phyloP scores from a whole-genome alignment of 2,329 filamentous ascomycete species.

The Cladosporium sphaerospermum region DNA sequence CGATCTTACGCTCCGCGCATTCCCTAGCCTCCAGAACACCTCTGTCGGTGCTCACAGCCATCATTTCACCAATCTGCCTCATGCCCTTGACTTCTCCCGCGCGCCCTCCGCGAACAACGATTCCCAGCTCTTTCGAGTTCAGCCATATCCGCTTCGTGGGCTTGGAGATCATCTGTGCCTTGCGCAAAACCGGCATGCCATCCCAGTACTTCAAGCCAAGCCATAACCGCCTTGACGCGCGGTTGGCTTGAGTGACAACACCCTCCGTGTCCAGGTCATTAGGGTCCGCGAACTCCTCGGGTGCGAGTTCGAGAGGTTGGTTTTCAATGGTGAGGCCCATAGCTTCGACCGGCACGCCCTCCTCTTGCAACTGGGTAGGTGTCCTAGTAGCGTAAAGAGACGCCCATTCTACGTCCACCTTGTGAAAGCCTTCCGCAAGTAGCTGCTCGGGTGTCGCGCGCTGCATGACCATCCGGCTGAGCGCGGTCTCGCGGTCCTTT shows the following conservation, averaged over 20 bases:
- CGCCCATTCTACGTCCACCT: conserved; percentile 13
- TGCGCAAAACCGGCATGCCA: conserved; percentile 68
- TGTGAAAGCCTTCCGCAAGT: conserved; percentile 22
- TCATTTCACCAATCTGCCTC: conserved; percentile 68
- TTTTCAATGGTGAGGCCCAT: conserved; percentile 26
- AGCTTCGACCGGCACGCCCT: conserved; percentile 25
- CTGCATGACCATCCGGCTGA: conserved; percentile 22
- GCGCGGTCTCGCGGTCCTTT: conserved; percentile 21
- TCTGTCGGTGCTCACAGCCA: conserved; percentile 71
- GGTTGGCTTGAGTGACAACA: conserved; percentile 48
- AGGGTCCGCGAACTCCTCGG: conserved; percentile 22
- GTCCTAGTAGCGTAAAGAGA: conserved; percentile 7
- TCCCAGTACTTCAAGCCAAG: conserved; percentile 86
- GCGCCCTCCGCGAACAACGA: conserved; percentile 62
- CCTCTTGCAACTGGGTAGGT: conserved; percentile 19
- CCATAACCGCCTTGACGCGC: conserved; percentile 72
- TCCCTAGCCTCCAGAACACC: conserved; percentile 78
- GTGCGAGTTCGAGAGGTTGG: conserved; percentile 23
- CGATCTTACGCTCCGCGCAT: conserved; percentile 71
- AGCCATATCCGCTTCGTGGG: conserved; percentile 67
- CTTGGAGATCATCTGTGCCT: conserved; percentile 62
- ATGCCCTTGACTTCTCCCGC: conserved; percentile 64
- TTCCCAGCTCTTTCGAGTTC: conserved; percentile 54
- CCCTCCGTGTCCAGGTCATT: conserved; percentile 25
- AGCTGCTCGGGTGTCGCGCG: conserved; percentile 18